These are phyloP conservation scores for Leccinum pseudoinsigne DNA, from an alignment of 1,284 basidiomycete genomes.

Conservation along the genomic window DNA sequence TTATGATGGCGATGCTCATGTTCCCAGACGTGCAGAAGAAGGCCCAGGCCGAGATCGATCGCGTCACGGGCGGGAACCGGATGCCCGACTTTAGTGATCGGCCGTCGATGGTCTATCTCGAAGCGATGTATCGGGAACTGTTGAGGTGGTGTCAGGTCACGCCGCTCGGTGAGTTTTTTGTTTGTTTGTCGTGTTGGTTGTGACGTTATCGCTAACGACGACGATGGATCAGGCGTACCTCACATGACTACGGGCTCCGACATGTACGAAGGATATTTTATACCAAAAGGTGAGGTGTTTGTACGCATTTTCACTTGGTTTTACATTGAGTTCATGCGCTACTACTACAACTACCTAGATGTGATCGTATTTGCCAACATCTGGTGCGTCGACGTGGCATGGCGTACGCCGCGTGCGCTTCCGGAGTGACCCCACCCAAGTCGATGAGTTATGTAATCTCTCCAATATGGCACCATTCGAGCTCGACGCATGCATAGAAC, in stretches of 20 bases:
- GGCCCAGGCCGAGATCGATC: conserved; percentile 25
- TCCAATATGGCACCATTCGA: conserved; percentile 84
- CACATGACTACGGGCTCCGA: conserved; percentile 18
- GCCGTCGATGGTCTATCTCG: conserved; percentile 22
- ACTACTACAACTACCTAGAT: conserved; percentile 3
- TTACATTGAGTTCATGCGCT: neutral
- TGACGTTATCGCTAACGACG: neutral
- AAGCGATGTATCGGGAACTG: conserved; percentile 20
- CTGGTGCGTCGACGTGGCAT: conserved; percentile 13
- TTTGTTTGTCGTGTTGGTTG: neutral
- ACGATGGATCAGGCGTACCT: conserved; percentile 10
- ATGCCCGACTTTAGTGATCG: conserved; percentile 18
- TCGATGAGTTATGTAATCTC: conserved; percentile 12
- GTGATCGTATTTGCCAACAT: conserved; percentile 20
- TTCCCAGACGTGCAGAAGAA: conserved; percentile 25
- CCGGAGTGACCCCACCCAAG: neutral
- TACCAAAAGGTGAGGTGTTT: conserved; percentile 21
- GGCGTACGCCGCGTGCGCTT: too few species aligned
- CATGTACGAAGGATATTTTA: conserved; percentile 21
- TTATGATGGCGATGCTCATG: conserved; percentile 30
- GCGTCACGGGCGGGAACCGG: conserved; percentile 8
- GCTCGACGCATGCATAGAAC: conserved; percentile 92
- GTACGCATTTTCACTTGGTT: neutral
- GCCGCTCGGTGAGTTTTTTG: conserved; percentile 17
- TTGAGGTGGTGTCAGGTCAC: conserved; percentile 23